phyloP scores from a whole-genome alignment of 1,139 yeast species.

The Kodamaea ohmeri region DNA sequence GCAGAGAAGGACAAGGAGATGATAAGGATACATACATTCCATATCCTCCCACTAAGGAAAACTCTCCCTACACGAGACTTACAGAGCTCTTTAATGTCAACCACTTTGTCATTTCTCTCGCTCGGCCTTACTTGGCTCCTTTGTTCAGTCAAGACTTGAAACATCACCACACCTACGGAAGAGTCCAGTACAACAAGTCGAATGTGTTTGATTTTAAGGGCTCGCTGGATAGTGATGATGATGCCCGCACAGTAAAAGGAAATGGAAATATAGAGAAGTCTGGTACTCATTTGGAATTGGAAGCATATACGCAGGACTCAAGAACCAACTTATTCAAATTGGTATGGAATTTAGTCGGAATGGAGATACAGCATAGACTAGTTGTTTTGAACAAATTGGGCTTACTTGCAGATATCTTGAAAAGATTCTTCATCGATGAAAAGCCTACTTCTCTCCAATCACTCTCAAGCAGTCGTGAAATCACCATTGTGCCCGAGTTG shows the following conservation, averaged over 20 bases:
- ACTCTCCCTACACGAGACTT: slow-evolving; percentile 78
- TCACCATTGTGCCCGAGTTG: slow-evolving; percentile 87
- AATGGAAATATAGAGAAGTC: slow-evolving; percentile 5
- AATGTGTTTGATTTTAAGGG: slow-evolving; percentile 11
- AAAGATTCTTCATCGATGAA: slow-evolving; percentile 83
- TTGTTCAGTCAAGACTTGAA: slow-evolving; percentile 77
- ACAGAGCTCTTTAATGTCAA: slow-evolving; percentile 93
- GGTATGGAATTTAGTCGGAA: slow-evolving; percentile 37
- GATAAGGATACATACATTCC: slow-evolving; percentile 12
- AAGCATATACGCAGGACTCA: slow-evolving; percentile 28
- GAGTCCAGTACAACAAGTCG: slow-evolving; percentile 23
- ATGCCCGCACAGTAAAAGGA: not conserved
- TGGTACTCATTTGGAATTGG: slow-evolving; percentile 2
- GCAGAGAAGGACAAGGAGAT: slow-evolving; percentile 14
- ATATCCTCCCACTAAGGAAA: slow-evolving; percentile 26
- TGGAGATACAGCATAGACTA: slow-evolving; percentile 81
- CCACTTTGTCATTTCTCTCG: slow-evolving; percentile 83
- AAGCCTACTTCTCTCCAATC: slow-evolving; percentile 67
- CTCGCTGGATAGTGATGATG: slow-evolving; percentile 10
- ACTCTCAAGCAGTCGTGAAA: slow-evolving; percentile 57
- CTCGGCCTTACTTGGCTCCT: slow-evolving; percentile 92
- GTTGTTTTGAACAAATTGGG: slow-evolving; percentile 80
- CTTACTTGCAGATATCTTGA: slow-evolving; percentile 64
- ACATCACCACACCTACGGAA: slow-evolving; percentile 48
- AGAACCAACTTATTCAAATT: slow-evolving; percentile 35